These are phyloP conservation scores for Ophiostoma quercus DNA, from an alignment of 2,329 filamentous ascomycete species.

Conservation along the genomic window DNA sequence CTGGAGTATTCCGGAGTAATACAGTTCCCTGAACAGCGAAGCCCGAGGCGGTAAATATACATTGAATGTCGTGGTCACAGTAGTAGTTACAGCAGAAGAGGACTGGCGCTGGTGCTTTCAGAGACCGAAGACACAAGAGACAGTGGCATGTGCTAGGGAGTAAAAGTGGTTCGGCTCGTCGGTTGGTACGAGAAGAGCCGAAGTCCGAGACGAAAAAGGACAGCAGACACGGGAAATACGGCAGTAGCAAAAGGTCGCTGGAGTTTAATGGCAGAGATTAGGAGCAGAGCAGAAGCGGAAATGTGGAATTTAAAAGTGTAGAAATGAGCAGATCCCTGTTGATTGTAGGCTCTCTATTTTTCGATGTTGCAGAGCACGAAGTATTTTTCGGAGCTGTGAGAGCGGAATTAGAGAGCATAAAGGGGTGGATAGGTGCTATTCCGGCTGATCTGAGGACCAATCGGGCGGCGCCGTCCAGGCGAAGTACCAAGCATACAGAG, in stretches of 20 bases:
- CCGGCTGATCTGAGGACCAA: not conserved
- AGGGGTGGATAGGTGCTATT: not conserved
- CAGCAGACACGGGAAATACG: not conserved
- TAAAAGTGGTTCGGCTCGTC: constrained; percentile 15
- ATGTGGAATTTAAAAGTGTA: not conserved
- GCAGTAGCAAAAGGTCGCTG: not conserved
- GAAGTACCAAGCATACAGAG: not conserved
- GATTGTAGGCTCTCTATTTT: not conserved
- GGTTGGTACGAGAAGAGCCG: constrained; percentile 16
- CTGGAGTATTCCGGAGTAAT: not conserved
- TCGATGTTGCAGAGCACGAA: not conserved
- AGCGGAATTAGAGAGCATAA: not conserved
- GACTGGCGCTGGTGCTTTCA: not conserved
- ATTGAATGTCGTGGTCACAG: not conserved
- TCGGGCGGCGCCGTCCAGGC: not conserved
- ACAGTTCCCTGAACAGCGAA: not conserved
- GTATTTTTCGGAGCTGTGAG: not conserved
- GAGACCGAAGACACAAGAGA: not conserved
- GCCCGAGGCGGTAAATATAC: not conserved
- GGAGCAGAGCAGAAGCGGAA: not conserved
- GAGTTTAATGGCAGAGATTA: not conserved
- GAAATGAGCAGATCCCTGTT: not conserved
- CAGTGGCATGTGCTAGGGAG: not conserved
- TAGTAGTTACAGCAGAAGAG: not conserved
- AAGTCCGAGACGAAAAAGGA: constrained; percentile 11